These are phyloP conservation scores for Brassica incana DNA, from an alignment of 345 rosid genomes.

Conservation along the genomic window DNA sequence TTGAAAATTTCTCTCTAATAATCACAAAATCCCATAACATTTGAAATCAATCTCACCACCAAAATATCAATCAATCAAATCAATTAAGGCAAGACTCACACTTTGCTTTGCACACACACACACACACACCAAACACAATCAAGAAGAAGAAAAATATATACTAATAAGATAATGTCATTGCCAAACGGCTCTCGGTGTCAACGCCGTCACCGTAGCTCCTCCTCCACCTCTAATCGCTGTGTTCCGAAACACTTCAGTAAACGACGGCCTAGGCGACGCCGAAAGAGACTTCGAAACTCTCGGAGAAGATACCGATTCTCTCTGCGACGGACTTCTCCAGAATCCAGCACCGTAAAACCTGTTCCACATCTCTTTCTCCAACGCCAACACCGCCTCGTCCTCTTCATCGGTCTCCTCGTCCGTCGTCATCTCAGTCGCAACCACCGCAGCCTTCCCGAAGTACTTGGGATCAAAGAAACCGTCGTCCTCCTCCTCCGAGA, in stretches of 20 bases:
- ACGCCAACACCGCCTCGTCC: constrained; percentile 45
- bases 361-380: constrained; percentile 70
- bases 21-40: constrained; percentile 25
- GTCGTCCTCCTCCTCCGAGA: constrained; percentile 27
- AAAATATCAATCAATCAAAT: constrained; percentile 1
- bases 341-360: constrained; percentile 63
- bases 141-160: constrained; percentile 1
- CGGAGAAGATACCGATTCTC: constrained; percentile 39
- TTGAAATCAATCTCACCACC: constrained; percentile 11
- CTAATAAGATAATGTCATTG: constrained; percentile 26
- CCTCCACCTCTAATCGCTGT: constrained; percentile 4
- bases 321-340: constrained; percentile 69
- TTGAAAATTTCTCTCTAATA: background rate
- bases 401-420: constrained; percentile 38
- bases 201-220: constrained; percentile 17
- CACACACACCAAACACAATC: background rate
- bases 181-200: constrained; percentile 27
- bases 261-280: constrained; percentile 27
- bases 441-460: constrained; percentile 9
- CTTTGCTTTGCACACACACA: constrained; percentile 9
- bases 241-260: constrained; percentile 16
- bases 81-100: constrained; percentile 6
- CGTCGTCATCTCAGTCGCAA: constrained; percentile 30
- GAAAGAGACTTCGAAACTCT: constrained; percentile 24
- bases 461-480: constrained; percentile 21